Evolutionary conservation across 2,329 filamentous ascomycete genomes (phyloP), one percentile per base, ranked within the genome.

Genomic region (Hymenoscyphus fructigenus): DNA sequence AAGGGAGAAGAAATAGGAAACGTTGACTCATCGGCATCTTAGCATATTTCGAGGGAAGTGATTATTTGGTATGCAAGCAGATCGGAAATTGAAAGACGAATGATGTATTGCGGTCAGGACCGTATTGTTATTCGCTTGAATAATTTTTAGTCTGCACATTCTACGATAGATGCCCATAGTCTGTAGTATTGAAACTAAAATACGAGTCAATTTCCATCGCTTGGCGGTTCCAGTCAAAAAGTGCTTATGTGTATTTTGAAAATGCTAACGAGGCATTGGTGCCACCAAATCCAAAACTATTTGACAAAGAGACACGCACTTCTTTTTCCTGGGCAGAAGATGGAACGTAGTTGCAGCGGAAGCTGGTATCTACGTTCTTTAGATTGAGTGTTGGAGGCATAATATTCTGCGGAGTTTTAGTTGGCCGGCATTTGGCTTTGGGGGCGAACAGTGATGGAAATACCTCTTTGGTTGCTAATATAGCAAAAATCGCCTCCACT

Each of bases 201-300:
- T 53, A 53, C 20, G 41, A 23, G 17, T 53, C 20, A 26, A 28
- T 53, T 53, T 26, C n/a, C 20, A 20, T 53, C 47, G 23, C 20
- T 26, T 23, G 20, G 47, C 47, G 3, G 20, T n/a, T 26, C 7
- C 10, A 53, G 3, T 23, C 23, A 23, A 50, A 5, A 14, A 10
- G n/a, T 9, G n/a, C 29, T 68, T 50, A 71, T 61, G 47, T 62
- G 53, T 74, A 74, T 68, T 75, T 76, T 26, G 74, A 73, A 63
- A 98, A 94, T 61, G 93, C 93, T 44, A 99, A 80, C 62, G 88
- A 93, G 53, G 94, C 93, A 79, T 99, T 99, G 1, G 94, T 98
- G 17, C 95, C 95, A 12, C 95, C 95, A 79, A 99, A 99, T 0
- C 95, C 95, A 79, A 99, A 99, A 76, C 94, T 98, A 74, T 99